Percentiles rank a stretch among this genome's conserved stretches.
These are phyloP conservation scores for Luzula sylvatica DNA, from an alignment of 176 grass and related monocot genomes.

Conservation along the genomic window DNA sequence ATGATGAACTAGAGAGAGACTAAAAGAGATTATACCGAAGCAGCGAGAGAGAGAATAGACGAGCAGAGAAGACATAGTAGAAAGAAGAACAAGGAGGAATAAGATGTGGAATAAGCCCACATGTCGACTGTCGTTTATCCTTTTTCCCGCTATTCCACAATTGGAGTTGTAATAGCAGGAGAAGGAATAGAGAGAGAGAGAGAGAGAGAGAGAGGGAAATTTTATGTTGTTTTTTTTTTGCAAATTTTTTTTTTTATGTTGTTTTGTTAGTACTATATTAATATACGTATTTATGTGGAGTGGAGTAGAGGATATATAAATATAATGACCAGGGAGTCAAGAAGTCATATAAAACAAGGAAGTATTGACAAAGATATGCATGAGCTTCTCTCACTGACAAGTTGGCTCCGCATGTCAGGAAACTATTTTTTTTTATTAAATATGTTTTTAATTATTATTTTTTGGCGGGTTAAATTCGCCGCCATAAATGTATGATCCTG, in stretches of 20 bases:
- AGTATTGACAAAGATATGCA: too few species aligned
- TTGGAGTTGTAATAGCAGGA: neutral
- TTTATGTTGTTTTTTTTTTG: too few species aligned
- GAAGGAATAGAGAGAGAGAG: neutral
- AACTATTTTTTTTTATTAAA: too few species aligned
- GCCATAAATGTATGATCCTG: neutral
- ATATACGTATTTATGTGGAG: too few species aligned
- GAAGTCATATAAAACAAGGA: too few species aligned
- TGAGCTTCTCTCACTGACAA: neutral
- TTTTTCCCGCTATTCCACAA: slow-evolving; percentile 12
- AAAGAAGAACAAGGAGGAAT: neutral
- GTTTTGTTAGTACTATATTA: too few species aligned
- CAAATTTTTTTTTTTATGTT: too few species aligned
- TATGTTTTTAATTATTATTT: neutral
- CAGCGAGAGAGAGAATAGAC: slow-evolving; percentile 4
- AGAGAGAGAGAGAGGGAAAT: neutral
- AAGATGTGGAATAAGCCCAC: neutral
- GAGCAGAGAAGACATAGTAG: slow-evolving; percentile 14
- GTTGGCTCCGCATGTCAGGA: neutral
- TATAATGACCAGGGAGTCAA: too few species aligned
- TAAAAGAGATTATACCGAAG: slow-evolving; percentile 2
- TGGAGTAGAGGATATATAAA: too few species aligned
- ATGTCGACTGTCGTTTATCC: neutral
- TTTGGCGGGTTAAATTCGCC: neutral
- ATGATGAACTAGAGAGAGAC: neutral